Conservation (phyloP, 2,329 filamentous ascomycete species). For the Colletotrichum sp. region DNA sequence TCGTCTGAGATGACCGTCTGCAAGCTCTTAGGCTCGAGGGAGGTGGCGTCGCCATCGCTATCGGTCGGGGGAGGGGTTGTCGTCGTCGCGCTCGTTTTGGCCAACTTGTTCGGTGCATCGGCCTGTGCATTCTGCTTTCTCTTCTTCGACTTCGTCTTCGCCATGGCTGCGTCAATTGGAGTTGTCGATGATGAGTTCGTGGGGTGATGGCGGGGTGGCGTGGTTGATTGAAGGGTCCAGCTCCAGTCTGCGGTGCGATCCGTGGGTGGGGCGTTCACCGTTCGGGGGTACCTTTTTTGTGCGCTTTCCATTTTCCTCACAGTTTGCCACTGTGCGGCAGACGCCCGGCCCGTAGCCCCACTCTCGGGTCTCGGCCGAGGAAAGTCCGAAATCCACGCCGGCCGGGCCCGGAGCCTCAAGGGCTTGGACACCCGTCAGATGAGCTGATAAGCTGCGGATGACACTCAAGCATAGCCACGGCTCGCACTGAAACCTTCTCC, state of each 20-base stretch:
- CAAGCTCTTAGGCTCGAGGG: constrained; percentile 52
- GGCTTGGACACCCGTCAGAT: too few relatives aligned
- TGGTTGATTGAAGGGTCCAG: neutral
- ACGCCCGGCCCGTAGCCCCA: neutral
- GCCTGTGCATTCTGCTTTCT: constrained; percentile 46
- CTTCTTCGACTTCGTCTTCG: constrained; percentile 50
- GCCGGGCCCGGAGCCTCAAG: neutral
- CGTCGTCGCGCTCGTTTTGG: constrained; percentile 36
- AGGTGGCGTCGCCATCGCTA: constrained; percentile 29
- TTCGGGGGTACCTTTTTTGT: neutral
- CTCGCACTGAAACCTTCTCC: too few relatives aligned
- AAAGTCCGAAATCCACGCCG: neutral
- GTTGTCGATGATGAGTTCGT: neutral
- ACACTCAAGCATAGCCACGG: too few relatives aligned
- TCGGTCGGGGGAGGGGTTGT: constrained; percentile 36
- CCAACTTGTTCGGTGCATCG: constrained; percentile 39
- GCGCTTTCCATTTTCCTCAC: neutral
- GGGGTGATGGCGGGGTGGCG: neutral
- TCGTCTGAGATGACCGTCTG: constrained; percentile 63
- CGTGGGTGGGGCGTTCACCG: neutral
- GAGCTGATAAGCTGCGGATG: too few relatives aligned
- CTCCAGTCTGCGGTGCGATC: neutral
- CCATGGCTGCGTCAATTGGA: constrained; percentile 32
- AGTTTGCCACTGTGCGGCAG: accelerated
- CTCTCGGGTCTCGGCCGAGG: neutral